Evolutionary conservation across 257 asterid genomes (phyloP), one percentile per base, ranked within the genome.

Genomic region (Buddleja alternifolia): DNA sequence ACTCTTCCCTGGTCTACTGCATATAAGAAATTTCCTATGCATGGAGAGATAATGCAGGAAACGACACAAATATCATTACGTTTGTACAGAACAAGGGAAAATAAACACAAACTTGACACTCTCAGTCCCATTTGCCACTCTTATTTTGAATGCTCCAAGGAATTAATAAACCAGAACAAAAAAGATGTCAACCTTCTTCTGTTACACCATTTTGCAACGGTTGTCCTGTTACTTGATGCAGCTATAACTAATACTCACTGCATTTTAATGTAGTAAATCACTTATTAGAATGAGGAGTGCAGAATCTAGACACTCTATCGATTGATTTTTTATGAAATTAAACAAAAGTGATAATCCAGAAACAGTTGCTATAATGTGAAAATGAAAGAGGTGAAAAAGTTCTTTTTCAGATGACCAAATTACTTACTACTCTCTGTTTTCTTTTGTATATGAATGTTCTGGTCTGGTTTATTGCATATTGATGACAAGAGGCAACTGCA

Each of bases 1-100:
- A 66, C 75, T 81, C 68, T 69, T 79, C 81, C 50, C 85, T 84
- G 0, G 92, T 84, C 41, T 63, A 51, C 15, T 69, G 87, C 87
- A 83, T 70, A 81, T 81, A 8, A 85, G 85, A 73, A 82, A 68
- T 76, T 72, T 85, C 73, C 87, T 81, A 75, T 84, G 88, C 83
- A 75, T 72, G 16, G 84, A 57, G 66, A 78, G 74, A 66, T 65
- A 78, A 88, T 84, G 86, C 77, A 65, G 32, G 42, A 75, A 79
- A 74, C 51, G 64, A 71, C 56, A 39, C 63, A 60, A 41, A 61
- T n/a, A n/a, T 25, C 10, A 53, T 14, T 44, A 21, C 23, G 61
- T 10, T 41, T 6, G 41, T 21, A 44, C 25, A 51, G 11, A n/a
- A 44, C 20, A 10, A 39, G n/a, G 16, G 23, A 32, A 56, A 48